Conservation (phyloP, 345 rosid genomes). For the Citrus trifoliata region DNA sequence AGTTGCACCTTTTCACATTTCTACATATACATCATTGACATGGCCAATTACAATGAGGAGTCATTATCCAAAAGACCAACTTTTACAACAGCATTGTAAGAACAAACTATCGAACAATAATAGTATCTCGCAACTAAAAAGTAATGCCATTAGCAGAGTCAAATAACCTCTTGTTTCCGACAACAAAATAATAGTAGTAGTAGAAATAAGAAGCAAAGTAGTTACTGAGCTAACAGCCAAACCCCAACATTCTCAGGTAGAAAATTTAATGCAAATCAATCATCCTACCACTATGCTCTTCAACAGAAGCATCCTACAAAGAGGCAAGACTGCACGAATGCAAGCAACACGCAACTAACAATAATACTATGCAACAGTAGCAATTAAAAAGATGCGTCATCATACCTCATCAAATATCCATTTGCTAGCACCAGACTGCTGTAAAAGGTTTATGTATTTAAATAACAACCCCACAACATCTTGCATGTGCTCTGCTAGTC, state of each 20-base stretch:
- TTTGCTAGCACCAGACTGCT: constrained; percentile 71
- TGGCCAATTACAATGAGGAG: neutral
- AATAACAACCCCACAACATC: constrained; percentile 77
- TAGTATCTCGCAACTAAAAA: neutral
- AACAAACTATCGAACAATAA: neutral
- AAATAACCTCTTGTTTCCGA: neutral
- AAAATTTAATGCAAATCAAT: neutral
- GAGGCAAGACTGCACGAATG: neutral
- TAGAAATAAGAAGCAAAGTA: neutral
- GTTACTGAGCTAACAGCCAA: neutral
- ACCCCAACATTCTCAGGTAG: neutral
- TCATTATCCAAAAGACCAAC: neutral
- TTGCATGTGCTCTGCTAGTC: constrained; percentile 73
- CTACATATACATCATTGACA: neutral
- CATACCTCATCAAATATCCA: constrained; percentile 99
- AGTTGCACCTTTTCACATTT: neutral
- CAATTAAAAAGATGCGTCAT: neutral
- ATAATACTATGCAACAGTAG: neutral
- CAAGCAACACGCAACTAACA: neutral
- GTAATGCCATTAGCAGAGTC: neutral
- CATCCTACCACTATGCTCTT: neutral
- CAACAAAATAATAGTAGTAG: neutral
- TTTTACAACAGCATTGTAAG: neutral
- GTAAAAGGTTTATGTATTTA: constrained; percentile 72
- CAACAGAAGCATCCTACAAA: neutral